These are phyloP conservation scores for Talaromyces sp. DNA, from an alignment of 2,329 filamentous ascomycete species.

Conservation along the genomic window DNA sequence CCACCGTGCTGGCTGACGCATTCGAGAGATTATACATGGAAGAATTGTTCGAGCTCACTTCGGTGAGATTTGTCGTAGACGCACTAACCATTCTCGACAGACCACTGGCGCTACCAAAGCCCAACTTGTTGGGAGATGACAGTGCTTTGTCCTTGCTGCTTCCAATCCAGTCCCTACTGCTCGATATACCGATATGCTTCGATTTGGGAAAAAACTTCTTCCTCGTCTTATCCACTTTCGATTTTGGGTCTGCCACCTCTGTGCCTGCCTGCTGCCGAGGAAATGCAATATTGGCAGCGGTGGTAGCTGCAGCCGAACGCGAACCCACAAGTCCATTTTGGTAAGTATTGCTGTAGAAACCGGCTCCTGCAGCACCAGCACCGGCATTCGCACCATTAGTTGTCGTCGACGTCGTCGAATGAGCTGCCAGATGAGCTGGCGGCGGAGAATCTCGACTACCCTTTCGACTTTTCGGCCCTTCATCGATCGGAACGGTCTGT, in stretches of 20 bases:
- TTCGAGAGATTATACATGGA: constrained; percentile 61
- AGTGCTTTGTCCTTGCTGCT: constrained; percentile 47
- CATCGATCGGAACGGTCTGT: constrained; percentile 48
- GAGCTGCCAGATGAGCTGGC: constrained; percentile 28
- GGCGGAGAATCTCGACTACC: constrained; percentile 36
- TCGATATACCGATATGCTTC: constrained; percentile 61
- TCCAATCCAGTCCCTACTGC: constrained; percentile 50
- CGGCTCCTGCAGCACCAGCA: constrained; percentile 19
- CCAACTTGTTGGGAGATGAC: constrained; percentile 58
- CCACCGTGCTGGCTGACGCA: constrained; percentile 58
- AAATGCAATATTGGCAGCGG: constrained; percentile 61
- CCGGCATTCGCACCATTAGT: background rate
- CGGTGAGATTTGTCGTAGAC: constrained; percentile 58
- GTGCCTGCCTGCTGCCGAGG: constrained; percentile 44
- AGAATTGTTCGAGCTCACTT: constrained; percentile 52
- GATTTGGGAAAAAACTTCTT: constrained; percentile 68
- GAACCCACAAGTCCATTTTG: constrained; percentile 52
- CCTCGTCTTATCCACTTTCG: constrained; percentile 58
- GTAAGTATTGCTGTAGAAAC: constrained; percentile 35
- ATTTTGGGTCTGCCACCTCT: constrained; percentile 40
- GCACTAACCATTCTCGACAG: constrained; percentile 56
- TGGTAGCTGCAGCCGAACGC: constrained; percentile 54
- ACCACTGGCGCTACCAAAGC: constrained; percentile 49
- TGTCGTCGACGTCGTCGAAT: constrained; percentile 23
- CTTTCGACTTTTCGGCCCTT: constrained; percentile 27